Evolutionary conservation across 441 rosid species (phyloP), one percentile per base, ranked within the genome.

Genomic region (Aquilaria agallochum): DNA sequence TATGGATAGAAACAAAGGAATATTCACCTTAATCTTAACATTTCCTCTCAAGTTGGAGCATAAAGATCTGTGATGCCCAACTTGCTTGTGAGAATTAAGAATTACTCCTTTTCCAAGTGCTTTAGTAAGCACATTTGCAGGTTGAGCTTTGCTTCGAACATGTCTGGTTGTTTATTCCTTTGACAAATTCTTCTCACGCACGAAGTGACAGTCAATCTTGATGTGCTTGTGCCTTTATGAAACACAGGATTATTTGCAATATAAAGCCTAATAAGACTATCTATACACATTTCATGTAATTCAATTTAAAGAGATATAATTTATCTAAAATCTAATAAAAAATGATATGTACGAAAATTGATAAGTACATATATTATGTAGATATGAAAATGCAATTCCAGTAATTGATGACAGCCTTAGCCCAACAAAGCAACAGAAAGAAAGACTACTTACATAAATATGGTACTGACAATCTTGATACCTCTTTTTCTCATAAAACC

Each of bases 21-120:
- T 15, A 15, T n/a, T 15, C 20, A 15, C 0, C 20, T 15, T 15
- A 15, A 15, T 15, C 20, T 15, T 15, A 15, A 15, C 20, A 64
- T 47, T 56, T 60, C 68, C 60, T 63, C 63, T 65, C 63, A 58
- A 56, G 63, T 57, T 65, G 62, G 68, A 9, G 68, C 61, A 30
- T 56, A 63, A 9, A 65, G 56, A 20, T 57, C 14, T 4, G 3
- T 2, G 30, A 65, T 40, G 56, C 63, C 69, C 62, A 65, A 57
- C 63, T 65, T 65, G 56, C 61, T 0, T 2, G 58, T 2, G 3
- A 65, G 11, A 1, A 9, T 0, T 15, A 14, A 31, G 20, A 65
- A 57, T 0, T 13, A 27, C 4, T 57, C 36, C 2, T 15, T 31
- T 15, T 2, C 55, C 64, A 3, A 60, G 13, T 1, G 55, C 64